phyloP scores from a whole-genome alignment of 225 moss, liverwort and hornwort species.

The Rhytidiadelphus loreus region DNA sequence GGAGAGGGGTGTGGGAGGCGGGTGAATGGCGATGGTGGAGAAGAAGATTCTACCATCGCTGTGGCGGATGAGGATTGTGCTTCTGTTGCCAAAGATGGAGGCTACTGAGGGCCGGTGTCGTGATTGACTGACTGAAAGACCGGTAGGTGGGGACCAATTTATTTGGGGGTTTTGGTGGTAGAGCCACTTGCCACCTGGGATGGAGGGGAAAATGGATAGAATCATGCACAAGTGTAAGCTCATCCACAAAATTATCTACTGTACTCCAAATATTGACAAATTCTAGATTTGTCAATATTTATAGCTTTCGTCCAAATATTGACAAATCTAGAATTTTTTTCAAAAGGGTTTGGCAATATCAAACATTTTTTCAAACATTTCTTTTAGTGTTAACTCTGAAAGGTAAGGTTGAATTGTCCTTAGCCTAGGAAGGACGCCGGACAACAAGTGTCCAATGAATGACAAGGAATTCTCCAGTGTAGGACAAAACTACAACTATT shows the following conservation, averaged over 20 bases:
- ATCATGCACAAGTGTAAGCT: background rate
- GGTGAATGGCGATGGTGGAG: background rate
- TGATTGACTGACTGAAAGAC: background rate
- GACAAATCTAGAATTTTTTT: background rate
- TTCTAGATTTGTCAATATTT: background rate
- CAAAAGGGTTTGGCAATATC: background rate
- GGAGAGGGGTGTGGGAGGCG: too few species aligned
- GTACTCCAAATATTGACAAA: background rate
- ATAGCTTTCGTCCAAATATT: background rate
- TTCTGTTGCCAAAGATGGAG: background rate
- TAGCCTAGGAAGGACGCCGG: too few species aligned
- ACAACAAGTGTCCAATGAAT: too few species aligned
- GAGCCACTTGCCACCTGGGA: background rate
- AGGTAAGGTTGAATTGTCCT: too few species aligned
- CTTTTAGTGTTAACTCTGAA: too few species aligned
- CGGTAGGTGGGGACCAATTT: background rate
- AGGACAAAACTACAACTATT: too few species aligned
- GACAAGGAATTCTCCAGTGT: too few species aligned
- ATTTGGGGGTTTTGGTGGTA: background rate
- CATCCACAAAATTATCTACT: background rate
- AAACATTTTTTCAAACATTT: background rate
- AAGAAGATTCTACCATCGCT: background rate
- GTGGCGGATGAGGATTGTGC: background rate
- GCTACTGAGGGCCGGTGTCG: background rate
- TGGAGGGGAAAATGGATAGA: background rate